Evolutionary conservation across 2,329 filamentous ascomycete genomes (phyloP), one percentile per base, ranked within the genome.

Genomic region (Karstenula rhodostoma): DNA sequence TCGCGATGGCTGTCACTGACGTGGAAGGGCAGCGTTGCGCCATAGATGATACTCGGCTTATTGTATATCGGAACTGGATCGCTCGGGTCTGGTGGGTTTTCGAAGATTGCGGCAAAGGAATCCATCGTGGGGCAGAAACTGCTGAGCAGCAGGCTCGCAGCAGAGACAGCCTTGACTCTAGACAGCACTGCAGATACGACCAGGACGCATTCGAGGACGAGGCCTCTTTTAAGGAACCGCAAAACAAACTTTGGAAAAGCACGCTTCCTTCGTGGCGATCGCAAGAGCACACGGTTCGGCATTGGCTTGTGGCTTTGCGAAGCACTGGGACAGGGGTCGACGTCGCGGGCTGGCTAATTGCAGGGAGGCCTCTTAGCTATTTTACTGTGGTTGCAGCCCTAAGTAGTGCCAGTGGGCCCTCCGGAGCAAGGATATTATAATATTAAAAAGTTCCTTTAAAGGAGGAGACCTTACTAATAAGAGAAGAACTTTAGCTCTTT

Each of bases 11-110:
- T 40, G 19, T 23, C 43, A 22, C 64, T 46, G 61, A 74, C 72
- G 46, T 72, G 69, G 40, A 74, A 73, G 23, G 70, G 68, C 43
- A 74, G 64, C 1, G 70, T 69, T 25, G 68, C 64, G 22, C 70
- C 73, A 50, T 65, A 74, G 44, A 73, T 68, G 3, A 68, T 70
- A 1, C 43, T 56, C 27, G 57, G 62, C 22, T 61, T 59, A 43
- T 75, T 73, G 7, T 67, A 51, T 32, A 72, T 4, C 2, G 72
- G 72, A 13, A 64, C 23, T 17, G 56, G 57, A n/a, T 62, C 68
- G 58, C 70, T 66, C 25, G 66, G 70, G 60, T 75, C 60, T 13
- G 69, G 69, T 7, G 71, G 69, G 9, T 55, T 54, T 25, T 29
- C n/a, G 46, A 71, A 60, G 56, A 63, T 49, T 2, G 32, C 46